Evolutionary conservation across 148 eudicot genomes (phyloP), one percentile per base, ranked within the genome.

Genomic region (Spergularia marina): DNA sequence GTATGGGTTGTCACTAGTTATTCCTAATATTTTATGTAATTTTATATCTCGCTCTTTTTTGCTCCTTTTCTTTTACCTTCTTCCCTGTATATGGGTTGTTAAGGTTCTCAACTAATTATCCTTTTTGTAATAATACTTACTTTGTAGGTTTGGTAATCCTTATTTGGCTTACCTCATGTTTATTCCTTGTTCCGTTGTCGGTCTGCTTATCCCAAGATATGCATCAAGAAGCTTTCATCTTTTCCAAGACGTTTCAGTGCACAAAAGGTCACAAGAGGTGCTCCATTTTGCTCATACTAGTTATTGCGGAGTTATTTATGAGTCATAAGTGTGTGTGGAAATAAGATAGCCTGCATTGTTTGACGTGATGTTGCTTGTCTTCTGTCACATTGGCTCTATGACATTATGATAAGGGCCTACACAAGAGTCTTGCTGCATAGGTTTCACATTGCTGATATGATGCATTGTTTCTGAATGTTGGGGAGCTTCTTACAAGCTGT

Each of bases 81-180:
- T 34, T 14, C 71, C 40, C 21, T 67, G 15, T 51, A 30, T 64
- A 3, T 51, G 25, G n/a, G 47, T 72, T 66, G 53, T 77, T 76
- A 60, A 58, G n/a, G 47, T 72, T 66, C 61, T 77, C 71, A 60
- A 58, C 59, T 70, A 44, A 44, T 44, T 6, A 44, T 44, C 49
- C 2, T 30, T 2, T 44, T 44, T 44, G 49, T 6, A 44, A 44
- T 44, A 44, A 44, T 9, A 44, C 40, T 23, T 72, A 66, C 69
- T 58, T 44, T 85, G 80, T 88, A 95, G 99, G 99, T 95, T 87
- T 79, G 91, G 91, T 79, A 88, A 82, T 85, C 94, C 97, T 53
- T 88, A 74, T 77, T 84, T 89, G 88, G 97, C 97, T 41, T 95
- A 82, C 80, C 75, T 92, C 84, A 95, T 92, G 97, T 95, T 92